These are phyloP conservation scores for Lactarius sp. DNA, from an alignment of 768 basidiomycete species.

Conservation along the genomic window DNA sequence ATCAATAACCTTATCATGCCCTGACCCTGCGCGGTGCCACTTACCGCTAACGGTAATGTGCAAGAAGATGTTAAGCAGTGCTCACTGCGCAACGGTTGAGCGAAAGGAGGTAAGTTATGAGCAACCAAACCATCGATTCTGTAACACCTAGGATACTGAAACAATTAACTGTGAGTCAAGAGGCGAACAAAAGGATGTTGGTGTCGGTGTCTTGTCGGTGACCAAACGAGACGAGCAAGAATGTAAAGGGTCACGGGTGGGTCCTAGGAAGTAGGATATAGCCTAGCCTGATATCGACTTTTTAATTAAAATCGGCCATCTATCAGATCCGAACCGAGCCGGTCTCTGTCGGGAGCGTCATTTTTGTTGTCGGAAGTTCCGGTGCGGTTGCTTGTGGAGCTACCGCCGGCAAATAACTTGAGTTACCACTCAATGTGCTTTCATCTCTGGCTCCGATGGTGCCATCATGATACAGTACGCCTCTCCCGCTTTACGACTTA, in stretches of 20 bases:
- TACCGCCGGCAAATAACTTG: too few species aligned
- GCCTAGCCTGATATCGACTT: too few species aligned
- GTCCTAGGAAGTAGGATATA: too few species aligned
- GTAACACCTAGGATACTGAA: not conserved
- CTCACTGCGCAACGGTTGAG: not conserved
- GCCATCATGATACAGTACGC: too few species aligned
- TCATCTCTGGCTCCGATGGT: too few species aligned
- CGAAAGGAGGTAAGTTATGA: not conserved
- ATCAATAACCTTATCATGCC: not conserved
- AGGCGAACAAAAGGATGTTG: not conserved
- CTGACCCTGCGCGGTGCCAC: not conserved
- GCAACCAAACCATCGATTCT: not conserved
- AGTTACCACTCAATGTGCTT: too few species aligned
- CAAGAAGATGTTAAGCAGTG: not conserved
- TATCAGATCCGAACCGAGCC: too few species aligned
- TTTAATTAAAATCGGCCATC: too few species aligned
- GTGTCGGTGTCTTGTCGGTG: not conserved
- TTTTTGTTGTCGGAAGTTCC: too few species aligned
- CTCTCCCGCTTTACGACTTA: too few species aligned
- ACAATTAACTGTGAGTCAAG: not conserved
- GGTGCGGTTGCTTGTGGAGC: too few species aligned
- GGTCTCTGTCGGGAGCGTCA: too few species aligned
- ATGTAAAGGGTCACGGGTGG: not conserved
- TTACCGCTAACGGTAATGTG: not conserved
- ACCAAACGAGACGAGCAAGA: not conserved